phyloP scores from a whole-genome alignment of 768 basidiomycete species.

The Phanerodontia chrysosporium region DNA sequence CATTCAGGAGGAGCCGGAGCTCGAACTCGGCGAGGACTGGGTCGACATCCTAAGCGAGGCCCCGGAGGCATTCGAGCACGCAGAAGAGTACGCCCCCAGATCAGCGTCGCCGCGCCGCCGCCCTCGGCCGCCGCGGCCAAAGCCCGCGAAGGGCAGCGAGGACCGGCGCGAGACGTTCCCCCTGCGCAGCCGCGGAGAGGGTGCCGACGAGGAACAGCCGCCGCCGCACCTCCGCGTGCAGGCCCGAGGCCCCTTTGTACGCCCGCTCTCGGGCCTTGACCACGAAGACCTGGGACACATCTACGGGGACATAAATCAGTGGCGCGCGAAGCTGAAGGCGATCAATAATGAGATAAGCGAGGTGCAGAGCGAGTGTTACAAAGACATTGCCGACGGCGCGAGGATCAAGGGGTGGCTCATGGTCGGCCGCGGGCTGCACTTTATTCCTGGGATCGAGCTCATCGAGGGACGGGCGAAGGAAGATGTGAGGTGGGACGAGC shows the following conservation, averaged over 20 bases:
- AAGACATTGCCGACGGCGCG: constrained; percentile 67
- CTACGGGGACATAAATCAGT: constrained; percentile 65
- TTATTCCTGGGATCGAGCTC: constrained; percentile 57
- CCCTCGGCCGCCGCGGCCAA: constrained; percentile 20
- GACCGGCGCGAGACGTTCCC: constrained; percentile 63
- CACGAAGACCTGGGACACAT: constrained; percentile 62
- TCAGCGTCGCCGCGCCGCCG: constrained; percentile 15
- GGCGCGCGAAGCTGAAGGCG: constrained; percentile 64
- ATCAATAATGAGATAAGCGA: constrained; percentile 74
- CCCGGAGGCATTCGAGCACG: constrained; percentile 32
- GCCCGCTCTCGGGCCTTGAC: constrained; percentile 68
- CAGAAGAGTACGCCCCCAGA: constrained; percentile 24
- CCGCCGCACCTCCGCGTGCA: constrained; percentile 66
- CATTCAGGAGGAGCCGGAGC: constrained; percentile 18
- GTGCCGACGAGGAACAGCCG: constrained; percentile 40
- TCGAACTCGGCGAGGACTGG: constrained; percentile 45
- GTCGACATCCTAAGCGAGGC: constrained; percentile 50
- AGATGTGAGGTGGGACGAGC: constrained; percentile 76
- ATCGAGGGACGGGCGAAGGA: constrained; percentile 82
- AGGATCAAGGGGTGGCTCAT: constrained; percentile 75
- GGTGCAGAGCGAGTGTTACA: constrained; percentile 60
- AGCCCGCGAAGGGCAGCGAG: constrained; percentile 16
- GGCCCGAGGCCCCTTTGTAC: constrained; percentile 64
- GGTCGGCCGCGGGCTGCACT: constrained; percentile 63
- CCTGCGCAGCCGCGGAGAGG: constrained; percentile 35